Conservation (phyloP, 2,329 filamentous ascomycete species). For the Venturia effusa region DNA sequence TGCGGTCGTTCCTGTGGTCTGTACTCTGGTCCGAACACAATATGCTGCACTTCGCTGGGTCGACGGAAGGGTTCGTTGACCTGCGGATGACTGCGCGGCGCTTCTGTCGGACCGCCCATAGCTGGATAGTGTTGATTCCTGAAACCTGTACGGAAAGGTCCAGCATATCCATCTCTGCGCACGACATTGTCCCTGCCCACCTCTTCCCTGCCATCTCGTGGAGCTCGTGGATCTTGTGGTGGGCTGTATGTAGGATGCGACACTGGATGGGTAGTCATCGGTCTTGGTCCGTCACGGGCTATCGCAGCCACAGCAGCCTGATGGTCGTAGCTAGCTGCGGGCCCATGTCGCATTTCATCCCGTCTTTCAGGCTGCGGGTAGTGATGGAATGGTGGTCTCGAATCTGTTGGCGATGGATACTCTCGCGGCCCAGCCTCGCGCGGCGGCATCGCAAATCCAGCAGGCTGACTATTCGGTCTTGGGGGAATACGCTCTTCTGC, state of each 20-base stretch:
- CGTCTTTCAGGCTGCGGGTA: neutral
- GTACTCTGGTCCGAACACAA: neutral
- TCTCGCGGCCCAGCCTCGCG: constrained; percentile 13
- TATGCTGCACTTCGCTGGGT: neutral
- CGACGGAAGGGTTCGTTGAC: constrained; percentile 7
- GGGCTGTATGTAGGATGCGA: constrained; percentile 28
- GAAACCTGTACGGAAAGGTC: constrained; percentile 2
- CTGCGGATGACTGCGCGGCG: constrained; percentile 12
- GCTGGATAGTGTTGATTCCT: constrained; percentile 5
- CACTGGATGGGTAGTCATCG: constrained; percentile 28
- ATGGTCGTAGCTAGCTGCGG: neutral
- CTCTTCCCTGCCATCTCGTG: constrained; percentile 7
- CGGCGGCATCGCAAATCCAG: constrained; percentile 18
- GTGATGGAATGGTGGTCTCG: constrained; percentile 4
- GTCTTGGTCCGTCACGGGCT: constrained; percentile 23
- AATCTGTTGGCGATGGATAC: neutral
- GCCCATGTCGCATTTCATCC: neutral
- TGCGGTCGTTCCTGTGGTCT: constrained; percentile 4
- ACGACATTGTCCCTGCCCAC: constrained; percentile 2
- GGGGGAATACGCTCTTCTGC: constrained; percentile 21
- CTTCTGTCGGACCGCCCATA: neutral
- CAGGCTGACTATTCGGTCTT: constrained; percentile 30
- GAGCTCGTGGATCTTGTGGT: constrained; percentile 14
- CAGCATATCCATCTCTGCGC: constrained; percentile 2
- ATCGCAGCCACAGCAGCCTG: constrained; percentile 13